Base-by-base conservation (phyloP, 2,329 filamentous ascomycete genomes). In the Aspergillus sp. region DNA sequence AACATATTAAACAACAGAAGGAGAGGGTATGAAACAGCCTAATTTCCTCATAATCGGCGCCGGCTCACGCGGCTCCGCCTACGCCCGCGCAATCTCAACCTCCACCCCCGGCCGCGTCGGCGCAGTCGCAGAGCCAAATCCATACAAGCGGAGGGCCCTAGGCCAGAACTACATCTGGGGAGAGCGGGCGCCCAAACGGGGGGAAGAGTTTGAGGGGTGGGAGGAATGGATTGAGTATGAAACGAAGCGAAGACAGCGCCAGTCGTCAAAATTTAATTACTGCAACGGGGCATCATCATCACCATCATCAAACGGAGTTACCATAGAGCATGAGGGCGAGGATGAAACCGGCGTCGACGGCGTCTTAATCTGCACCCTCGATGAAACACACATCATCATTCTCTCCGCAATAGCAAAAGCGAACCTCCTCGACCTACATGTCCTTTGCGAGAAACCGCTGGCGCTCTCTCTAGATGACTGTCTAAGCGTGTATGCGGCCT, bases 361-460 rank as follows among this genome's bases (percentile, higher is more conserved):
- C 0, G 82, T 86, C 13, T 87, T 89, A 64, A 82, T 91, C 46
- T 89, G 87, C 72, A 91, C 96, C 2, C 81, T 93, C 9, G 95
- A 99, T 73, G 90, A 96, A 75, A 88, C 90, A 77, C 95, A 99
- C 74, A 86, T 86, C 50, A 88, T 92, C 56, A 91, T 93, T 48
- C 83, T 96, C 20, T 82, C 88, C 44, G 89, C 86, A 1, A 81
- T 96, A 52, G 88, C 89, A 1, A 84, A 84, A 8, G 19, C 34
- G 5, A 45, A 41, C 9, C 17, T 46, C 12, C 76, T 79, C 70
- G 83, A 80, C 2, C 77, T 97, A 48, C 92, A 97, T 73, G 86
- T 98, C 62, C 90, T 97, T 81, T 96, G 92, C 72, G 95, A 99
- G 80, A 99, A 99, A 77, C 95, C 95, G 2, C 78, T 99, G 54